These are phyloP conservation scores for Scedosporium dehoogii DNA, from an alignment of 2,329 filamentous ascomycete genomes.

Conservation along the genomic window DNA sequence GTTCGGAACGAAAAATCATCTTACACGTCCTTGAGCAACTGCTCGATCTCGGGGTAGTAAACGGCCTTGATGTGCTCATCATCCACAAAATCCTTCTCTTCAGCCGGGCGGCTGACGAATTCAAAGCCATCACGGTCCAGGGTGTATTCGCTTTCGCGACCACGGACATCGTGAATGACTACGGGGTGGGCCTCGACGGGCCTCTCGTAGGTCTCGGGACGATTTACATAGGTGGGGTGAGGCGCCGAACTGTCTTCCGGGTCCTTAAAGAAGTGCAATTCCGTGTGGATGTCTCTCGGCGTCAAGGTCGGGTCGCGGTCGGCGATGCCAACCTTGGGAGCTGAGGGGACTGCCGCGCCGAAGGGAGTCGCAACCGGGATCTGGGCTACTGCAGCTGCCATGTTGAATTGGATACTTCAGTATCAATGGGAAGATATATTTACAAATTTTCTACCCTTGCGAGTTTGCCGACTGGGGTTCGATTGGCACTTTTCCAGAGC, in stretches of 20 bases:
- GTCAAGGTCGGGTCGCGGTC: neutral
- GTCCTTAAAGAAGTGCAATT: constrained; percentile 28
- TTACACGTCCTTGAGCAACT: constrained; percentile 50
- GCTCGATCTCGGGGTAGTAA: constrained; percentile 66
- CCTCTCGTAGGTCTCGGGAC: constrained; percentile 23
- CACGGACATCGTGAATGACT: constrained; percentile 24
- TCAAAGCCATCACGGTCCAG: constrained; percentile 30
- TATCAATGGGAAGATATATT: neutral
- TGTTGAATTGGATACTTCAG: constrained; percentile 4
- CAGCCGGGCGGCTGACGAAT: constrained; percentile 17
- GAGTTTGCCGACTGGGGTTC: too few species aligned
- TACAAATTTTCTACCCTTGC: neutral
- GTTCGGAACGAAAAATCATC: constrained; percentile 9
- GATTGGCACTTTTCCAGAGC: too few species aligned
- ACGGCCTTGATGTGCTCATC: constrained; percentile 51
- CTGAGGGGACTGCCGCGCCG: neutral
- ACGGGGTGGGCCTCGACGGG: constrained; percentile 18
- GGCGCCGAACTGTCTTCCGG: constrained; percentile 31
- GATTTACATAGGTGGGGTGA: constrained; percentile 22
- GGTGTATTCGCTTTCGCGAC: constrained; percentile 23
- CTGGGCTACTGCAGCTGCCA: constrained; percentile 16
- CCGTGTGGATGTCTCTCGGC: constrained; percentile 21
- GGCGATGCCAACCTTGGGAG: neutral
- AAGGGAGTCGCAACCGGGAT: constrained; percentile 5
- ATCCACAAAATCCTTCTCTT: constrained; percentile 32